These are phyloP conservation scores for Penicillium manginii DNA, from an alignment of 495 filamentous ascomycete species.

Conservation along the genomic window DNA sequence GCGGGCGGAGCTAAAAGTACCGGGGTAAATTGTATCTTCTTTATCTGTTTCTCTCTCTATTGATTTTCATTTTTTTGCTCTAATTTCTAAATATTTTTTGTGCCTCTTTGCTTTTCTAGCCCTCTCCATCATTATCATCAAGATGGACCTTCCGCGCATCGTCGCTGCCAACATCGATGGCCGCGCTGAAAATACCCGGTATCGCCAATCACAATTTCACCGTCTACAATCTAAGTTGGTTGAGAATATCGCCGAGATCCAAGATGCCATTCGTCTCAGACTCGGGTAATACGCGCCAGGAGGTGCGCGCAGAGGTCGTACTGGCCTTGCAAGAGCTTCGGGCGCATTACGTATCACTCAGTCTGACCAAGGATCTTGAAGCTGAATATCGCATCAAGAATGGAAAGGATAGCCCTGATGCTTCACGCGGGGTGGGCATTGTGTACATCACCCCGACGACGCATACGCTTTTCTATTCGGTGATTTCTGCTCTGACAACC, in stretches of 20 bases:
- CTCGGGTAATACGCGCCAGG: slow-evolving; percentile 35
- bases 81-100: background rate
- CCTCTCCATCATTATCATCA: background rate
- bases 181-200: slow-evolving; percentile 48
- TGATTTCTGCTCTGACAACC: slow-evolving; percentile 49
- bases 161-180: slow-evolving; percentile 50
- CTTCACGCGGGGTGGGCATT: slow-evolving; percentile 42
- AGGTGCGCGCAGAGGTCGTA: slow-evolving; percentile 47
- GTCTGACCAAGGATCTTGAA: slow-evolving; percentile 42
- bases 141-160: slow-evolving; percentile 43
- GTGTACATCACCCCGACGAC: slow-evolving; percentile 54
- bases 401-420: slow-evolving; percentile 37
- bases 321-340: slow-evolving; percentile 46
- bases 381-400: slow-evolving; percentile 54
- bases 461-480: slow-evolving; percentile 54
- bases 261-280: slow-evolving; percentile 45
- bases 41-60: background rate
- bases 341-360: slow-evolving; percentile 45
- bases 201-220: slow-evolving; percentile 52
- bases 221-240: slow-evolving; percentile 41
- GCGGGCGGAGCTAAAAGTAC: background rate
- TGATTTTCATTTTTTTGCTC: background rate
- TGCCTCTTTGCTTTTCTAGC: background rate
- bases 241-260: slow-evolving; percentile 33
- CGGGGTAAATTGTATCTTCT: background rate